Evolutionary conservation across 202 grass and related monocot genomes (phyloP).

Genomic region (Panicum hallii): DNA sequence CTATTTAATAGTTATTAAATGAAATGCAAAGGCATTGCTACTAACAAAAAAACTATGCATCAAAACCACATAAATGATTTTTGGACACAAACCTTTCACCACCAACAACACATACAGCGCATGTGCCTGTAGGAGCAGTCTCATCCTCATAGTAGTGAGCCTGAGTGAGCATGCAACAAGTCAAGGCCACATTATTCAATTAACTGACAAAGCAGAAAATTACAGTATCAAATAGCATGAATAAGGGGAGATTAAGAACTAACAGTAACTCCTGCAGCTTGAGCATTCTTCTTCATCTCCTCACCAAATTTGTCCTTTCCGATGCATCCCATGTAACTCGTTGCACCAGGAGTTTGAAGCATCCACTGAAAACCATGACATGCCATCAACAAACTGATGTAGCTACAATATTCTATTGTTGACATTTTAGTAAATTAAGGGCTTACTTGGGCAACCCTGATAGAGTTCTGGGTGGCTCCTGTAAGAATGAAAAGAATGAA

Average conservation of each 20-base stretch:
- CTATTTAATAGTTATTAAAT: background rate
- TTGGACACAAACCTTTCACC: conserved; percentile 75
- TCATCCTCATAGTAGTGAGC: conserved; percentile 94
- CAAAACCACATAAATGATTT: background rate
- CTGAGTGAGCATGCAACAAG: conserved; percentile 45
- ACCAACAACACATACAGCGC: conserved; percentile 98
- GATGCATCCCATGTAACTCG: conserved; percentile 96
- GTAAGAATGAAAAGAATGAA: conserved; percentile 42
- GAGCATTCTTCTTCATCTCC: conserved; percentile 87
- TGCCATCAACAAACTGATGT: conserved; percentile 34
- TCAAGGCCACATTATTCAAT: conserved; percentile 15
- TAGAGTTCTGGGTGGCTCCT: conserved; percentile 98
- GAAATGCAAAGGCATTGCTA: conserved; percentile 10
- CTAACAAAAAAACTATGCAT: background rate
- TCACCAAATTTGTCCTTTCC: conserved; percentile 98
- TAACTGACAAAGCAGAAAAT: conserved; percentile 5
- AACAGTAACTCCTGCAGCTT: conserved; percentile 84
- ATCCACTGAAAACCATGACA: conserved; percentile 78
- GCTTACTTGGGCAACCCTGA: conserved; percentile 99
- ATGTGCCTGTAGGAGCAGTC: conserved; percentile 83
- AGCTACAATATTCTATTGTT: conserved; percentile 12
- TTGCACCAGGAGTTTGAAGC: conserved; percentile 91
- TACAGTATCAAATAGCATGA: background rate
- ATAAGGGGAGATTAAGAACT: conserved; percentile 39
- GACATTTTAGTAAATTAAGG: conserved; percentile 9